Evolutionary conservation across 208 protist genomes (phyloP), one percentile per base, ranked within the genome.

Genomic region (Crithidia acanthocephali): DNA sequence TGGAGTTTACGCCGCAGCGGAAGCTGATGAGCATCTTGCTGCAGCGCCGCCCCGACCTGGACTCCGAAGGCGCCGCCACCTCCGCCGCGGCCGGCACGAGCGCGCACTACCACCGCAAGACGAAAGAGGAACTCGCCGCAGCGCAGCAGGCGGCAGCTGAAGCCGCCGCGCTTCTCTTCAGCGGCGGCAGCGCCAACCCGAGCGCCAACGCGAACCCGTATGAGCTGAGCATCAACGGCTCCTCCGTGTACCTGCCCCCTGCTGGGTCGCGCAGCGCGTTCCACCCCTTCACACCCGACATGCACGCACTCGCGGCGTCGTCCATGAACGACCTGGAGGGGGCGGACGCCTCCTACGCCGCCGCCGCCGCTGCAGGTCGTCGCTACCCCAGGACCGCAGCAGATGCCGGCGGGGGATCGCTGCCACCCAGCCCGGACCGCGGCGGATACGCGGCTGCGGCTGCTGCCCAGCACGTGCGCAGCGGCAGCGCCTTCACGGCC

Each of bases 1-100:
- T 93, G 16, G 87, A 95, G 44, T 97, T 97, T 58, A 89, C 87
- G 32, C 76, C 85, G 52, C 80, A 90, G 70, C 77, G 93, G 45
- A 97, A 97, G 79, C 66, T 92, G 55, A 97, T 96, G 91, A 92
- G 83, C 48, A 90, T 97, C 50, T 53, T 97, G 25, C 72, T 96
- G 15, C 71, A 75, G 44, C 62, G 88, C 8, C 74, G 85, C 15
- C 74, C 74, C 0, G 65, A 68, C n/a, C 50, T 80, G 25, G 85
- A 93, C 69, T 53, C 68, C 0, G 67, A 79, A 30, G 57, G 51
- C 22, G 69, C 64, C 30, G 72, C 68, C 20, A 65, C 35, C 23
- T 40, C 64, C 6, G 73, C 74, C 5, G 45, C 71, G 3, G 65
- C 69, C 15, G 67, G 67, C 32, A 67, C 42, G n/a, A 74, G 52